Evolutionary conservation across 2,329 filamentous ascomycete species (phyloP), one percentile per base, ranked within the genome.

Genomic region (Apiospora malaysiana): DNA sequence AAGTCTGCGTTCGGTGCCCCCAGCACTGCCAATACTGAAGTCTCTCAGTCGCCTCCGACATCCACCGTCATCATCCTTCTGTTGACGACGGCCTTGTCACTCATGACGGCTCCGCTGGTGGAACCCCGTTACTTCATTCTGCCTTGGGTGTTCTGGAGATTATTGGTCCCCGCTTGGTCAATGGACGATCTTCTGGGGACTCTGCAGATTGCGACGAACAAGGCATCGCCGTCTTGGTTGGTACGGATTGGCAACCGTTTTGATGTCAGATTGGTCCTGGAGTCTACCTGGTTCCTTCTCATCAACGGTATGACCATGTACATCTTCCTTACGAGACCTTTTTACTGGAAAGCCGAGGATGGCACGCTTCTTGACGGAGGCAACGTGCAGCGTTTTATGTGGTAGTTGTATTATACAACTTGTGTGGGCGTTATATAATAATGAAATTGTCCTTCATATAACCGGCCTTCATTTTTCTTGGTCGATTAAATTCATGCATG

Each of bases 91-190:
- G 78, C 91, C 0, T 85, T 97, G 4, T 95, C 93, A 0, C 88
- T 99, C 16, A 83, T 97, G 70, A 96, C 94, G 0, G 95, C 96
- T 0, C 95, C 96, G 0, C 87, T 99, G 0, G 95, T 99, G 12
- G 96, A 99, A 80, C 96, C 96, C 18, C 89, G 96, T 18, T 99
- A 99, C 81, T 97, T 97, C 81, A 97, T 99, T 78, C 86, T 98
- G 16, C 95, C 95, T 0, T 99, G 94, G 94, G 88, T 98, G 10
- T 91, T 98, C 77, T 98, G 95, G 94, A 88, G 96, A 0, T 82
- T 98, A 9, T 88, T 97, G 77, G 83, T 97, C 0, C 94, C 94
- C 0, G 81, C 85, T 68, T 84, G 83, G 83, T 66, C 25, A 47
- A 71, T 23, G 70, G 47, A 32, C 40, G 56, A 40, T 67, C 67